Base-by-base conservation (phyloP, 164 flowering plant genomes). In the Warburgia ugandensis region DNA sequence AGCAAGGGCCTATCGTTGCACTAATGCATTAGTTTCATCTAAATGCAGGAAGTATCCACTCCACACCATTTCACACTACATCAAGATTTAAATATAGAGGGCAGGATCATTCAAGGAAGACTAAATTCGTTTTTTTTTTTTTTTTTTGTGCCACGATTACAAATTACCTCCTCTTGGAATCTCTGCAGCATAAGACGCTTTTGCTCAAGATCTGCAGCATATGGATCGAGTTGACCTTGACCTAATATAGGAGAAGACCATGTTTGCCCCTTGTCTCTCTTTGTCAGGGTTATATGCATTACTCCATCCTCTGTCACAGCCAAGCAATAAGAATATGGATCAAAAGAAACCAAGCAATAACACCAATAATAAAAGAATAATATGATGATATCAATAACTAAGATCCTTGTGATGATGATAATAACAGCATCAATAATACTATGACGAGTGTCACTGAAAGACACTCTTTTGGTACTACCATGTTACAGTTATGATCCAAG, bases 161-260 rank as follows among this genome's bases (percentile, higher is more conserved):
- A 25, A 14, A 30, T 58, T 54, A 84, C 94, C 96, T 91, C 95
- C 62, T 84, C 95, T 53, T 91, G 96, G 73, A 91, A 91, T 56
- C 95, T 76, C 74, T 87, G 83, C 38, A 91, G 84, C 96, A 87
- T 81, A 61, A 91, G 88, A 20, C 95, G 85, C 65, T 80, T 91
- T 75, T 87, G 98, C 54, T 91, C 94, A 39, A 78, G 73, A 71
- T 87, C 96, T 29, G 79, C 55, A 29, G 82, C 11, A 30, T 75
- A 72, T 36, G 98, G 79, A 67, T 84, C 98, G 29, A 87, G 74
- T 68, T 83, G 88, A 49, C 94, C 96, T 63, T 81, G 72, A 40
- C 96, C 94, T 44, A 69, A 6, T 58, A 91, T 83, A 29, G 98
- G 96, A 38, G 95, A 91, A 58, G 90, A 28, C 96, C 98, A 91